phyloP scores from a whole-genome alignment of 148 eudicot genomes.

The Beta vulgaris region DNA sequence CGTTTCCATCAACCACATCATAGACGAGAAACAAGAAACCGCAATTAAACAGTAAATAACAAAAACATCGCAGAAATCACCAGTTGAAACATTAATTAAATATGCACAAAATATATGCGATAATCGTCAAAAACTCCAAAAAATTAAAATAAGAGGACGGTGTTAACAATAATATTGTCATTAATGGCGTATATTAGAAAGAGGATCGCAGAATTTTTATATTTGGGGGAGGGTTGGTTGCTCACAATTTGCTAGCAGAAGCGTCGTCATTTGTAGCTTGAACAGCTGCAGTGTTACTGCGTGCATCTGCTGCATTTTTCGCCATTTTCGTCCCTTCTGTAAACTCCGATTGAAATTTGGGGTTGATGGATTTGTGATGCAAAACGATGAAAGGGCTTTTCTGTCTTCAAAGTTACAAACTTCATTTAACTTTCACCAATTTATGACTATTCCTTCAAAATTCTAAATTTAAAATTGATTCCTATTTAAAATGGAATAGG shows the following conservation, averaged over 20 bases:
- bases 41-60: background rate
- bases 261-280: conserved; percentile 99
- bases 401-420: too few relatives aligned
- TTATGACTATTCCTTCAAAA: too few relatives aligned
- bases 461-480: too few relatives aligned
- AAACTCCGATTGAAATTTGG: background rate
- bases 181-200: background rate
- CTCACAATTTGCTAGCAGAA: conserved; percentile 87
- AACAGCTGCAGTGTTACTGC: conserved; percentile 81
- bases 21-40: background rate
- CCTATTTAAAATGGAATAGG: too few relatives aligned
- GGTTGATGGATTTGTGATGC: too few relatives aligned
- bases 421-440: too few relatives aligned
- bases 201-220: too few relatives aligned
- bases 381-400: too few relatives aligned
- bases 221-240: too few relatives aligned
- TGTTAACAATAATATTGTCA: background rate
- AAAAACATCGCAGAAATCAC: background rate
- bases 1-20: background rate
- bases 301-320: conserved; percentile 41
- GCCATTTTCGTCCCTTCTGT: conserved; percentile 37
- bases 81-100: background rate
- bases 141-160: background rate
- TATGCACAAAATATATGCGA: too few relatives aligned
- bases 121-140: background rate